Percentiles rank a stretch among this genome's conserved stretches.
Evolutionary conservation across 208 protist species (phyloP).

Genomic region (Acanthamoeba healyi): DNA sequence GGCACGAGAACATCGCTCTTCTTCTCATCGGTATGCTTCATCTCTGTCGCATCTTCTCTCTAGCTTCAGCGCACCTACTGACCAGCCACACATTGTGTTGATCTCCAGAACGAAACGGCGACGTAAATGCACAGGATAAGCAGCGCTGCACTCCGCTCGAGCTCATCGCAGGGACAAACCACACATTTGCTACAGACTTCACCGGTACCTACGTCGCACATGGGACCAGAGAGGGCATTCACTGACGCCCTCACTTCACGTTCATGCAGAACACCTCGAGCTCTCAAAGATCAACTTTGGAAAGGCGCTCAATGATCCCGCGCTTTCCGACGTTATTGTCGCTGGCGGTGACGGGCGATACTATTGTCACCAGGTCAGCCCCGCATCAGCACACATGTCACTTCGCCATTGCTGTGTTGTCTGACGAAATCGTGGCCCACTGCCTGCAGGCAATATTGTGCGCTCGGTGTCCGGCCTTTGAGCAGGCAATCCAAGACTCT

Average conservation of each 20-base stretch:
- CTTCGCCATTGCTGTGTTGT: background rate
- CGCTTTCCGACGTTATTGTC: constrained; percentile 13
- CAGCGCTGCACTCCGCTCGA: background rate
- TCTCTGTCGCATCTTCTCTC: too few relatives aligned
- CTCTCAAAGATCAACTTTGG: constrained; percentile 43
- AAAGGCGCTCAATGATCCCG: background rate
- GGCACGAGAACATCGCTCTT: constrained; percentile 28
- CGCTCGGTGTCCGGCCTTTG: constrained; percentile 3
- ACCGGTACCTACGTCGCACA: background rate
- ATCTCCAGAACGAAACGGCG: background rate
- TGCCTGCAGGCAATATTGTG: background rate
- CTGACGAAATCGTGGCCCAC: background rate
- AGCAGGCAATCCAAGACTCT: constrained; percentile 14
- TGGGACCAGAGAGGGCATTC: too few relatives aligned
- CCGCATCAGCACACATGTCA: too few relatives aligned
- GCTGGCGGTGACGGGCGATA: background rate
- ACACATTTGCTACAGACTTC: background rate
- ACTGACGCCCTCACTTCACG: too few relatives aligned
- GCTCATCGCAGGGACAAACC: background rate
- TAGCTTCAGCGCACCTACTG: background rate
- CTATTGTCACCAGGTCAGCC: constrained; percentile 6
- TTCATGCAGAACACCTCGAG: background rate
- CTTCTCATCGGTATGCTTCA: constrained; percentile 9
- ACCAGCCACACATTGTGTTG: background rate
- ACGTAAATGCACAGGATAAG: background rate